A percentile compares a stretch with the other conserved stretches of the same genome.
Conservation (phyloP, 148 eudicot species). For the Suaeda aralocaspica region DNA sequence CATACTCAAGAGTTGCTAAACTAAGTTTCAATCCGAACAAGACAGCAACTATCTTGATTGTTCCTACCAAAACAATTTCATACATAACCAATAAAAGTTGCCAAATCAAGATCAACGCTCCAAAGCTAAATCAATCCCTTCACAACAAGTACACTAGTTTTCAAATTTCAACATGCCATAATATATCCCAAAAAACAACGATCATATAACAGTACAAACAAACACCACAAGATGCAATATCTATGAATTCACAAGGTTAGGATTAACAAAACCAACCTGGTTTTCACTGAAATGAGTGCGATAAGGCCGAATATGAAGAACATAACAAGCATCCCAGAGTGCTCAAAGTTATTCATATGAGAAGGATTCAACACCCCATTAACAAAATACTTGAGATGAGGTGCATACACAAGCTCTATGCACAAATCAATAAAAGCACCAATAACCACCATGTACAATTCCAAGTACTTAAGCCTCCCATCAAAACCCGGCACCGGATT, state of each 20-base stretch:
- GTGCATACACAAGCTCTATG: slow-evolving; percentile 80
- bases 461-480: slow-evolving; percentile 82
- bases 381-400: slow-evolving; percentile 72
- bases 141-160: slow-evolving; percentile 6
- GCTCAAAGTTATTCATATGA: slow-evolving; percentile 90
- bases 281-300: slow-evolving; percentile 60
- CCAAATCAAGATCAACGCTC: neutral
- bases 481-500: slow-evolving; percentile 76
- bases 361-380: slow-evolving; percentile 69
- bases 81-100: neutral
- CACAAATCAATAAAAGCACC: slow-evolving; percentile 91
- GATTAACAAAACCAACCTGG: slow-evolving; percentile 60
- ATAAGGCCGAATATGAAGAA: slow-evolving; percentile 77
- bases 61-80: slow-evolving; percentile 7
- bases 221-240: neutral
- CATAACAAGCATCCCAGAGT: slow-evolving; percentile 96
- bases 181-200: slow-evolving; percentile 2
- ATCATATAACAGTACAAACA: neutral
- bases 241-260: neutral
- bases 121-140: slow-evolving; percentile 1
- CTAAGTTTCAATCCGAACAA: neutral
- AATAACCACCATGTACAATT: slow-evolving; percentile 63
- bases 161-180: slow-evolving; percentile 9
- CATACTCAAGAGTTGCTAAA: neutral
- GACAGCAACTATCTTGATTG: neutral